Evolutionary conservation across 768 basidiomycete genomes (phyloP), one percentile per base, ranked within the genome.

Genomic region (Lactarius pseudohatsudake): DNA sequence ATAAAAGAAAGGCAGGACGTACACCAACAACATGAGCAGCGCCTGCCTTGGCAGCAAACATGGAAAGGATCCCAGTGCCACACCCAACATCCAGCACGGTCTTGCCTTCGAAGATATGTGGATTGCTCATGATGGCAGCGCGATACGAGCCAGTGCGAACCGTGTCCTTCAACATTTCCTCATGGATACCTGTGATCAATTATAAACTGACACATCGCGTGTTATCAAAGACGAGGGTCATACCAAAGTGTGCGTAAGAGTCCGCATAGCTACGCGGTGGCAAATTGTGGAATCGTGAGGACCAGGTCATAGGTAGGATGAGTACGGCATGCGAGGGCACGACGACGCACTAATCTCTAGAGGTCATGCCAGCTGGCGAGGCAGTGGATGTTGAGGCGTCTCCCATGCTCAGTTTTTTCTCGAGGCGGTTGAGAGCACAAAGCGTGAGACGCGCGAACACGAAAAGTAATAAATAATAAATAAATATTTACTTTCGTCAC

Each of bases 131-230:
- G 82, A 99, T 98, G 68, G 96, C 94, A 66, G 88, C 84, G 70
- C 93, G 90, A 84, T 99, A 99, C 53, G 95, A 93, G 40, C 94
- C 88, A 55, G 97, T 99, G 68, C 97, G 90, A 71, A 99, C 94
- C 45, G 82, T 79, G 79, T 99, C 97, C 79, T 99, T 99, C 77
- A 99, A 80, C 97, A 99, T 99, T 81, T 99, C 97, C 80, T 98
- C 96, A 76, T 98, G 96, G 72, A 98, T 97, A 65, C 95, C 94
- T 97, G 72, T 26, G 43, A 13, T 69, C 40, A 9, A 22, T 56
- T 54, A 53, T 56, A 53, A 11, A 38, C 16, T 36, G 30, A 66
- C 26, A 26, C 15, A 16, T 26, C 13, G 28, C 47, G 28, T 30
- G 32, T 26, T 57, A 53, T n/a, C 40, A n/a, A 26, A 43, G 2